Conservation (phyloP, 2,329 filamentous ascomycete genomes). For the Microdochium trichocladiopsis region DNA sequence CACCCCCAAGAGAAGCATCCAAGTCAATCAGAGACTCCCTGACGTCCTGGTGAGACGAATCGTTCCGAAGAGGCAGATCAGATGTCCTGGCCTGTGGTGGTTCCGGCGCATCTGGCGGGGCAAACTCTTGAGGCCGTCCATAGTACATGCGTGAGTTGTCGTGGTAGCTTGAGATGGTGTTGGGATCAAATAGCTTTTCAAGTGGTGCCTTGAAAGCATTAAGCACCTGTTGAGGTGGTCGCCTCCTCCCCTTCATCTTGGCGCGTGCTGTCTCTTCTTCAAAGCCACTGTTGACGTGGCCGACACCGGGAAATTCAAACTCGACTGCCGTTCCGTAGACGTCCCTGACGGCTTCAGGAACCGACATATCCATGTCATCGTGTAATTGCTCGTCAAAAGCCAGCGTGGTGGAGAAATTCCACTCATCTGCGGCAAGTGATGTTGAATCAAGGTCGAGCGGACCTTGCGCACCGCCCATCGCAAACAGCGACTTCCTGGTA, state of each 20-base stretch:
- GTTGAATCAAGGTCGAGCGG: constrained; percentile 35
- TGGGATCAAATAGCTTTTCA: constrained; percentile 60
- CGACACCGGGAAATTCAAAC: constrained; percentile 40
- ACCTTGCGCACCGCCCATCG: constrained; percentile 49
- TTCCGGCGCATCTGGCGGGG: constrained; percentile 11
- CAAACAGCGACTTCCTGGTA: constrained; percentile 58
- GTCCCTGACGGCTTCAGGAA: constrained; percentile 50
- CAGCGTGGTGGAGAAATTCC: constrained; percentile 61
- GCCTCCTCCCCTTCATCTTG: constrained; percentile 44
- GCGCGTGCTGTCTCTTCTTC: constrained; percentile 45
- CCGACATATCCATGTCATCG: constrained; percentile 35
- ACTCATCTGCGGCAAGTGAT: constrained; percentile 48
- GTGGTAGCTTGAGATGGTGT: constrained; percentile 57
- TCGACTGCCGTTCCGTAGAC: constrained; percentile 53
- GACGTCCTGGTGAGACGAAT: constrained; percentile 44
- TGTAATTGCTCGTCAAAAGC: constrained; percentile 55
- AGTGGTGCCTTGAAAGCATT: constrained; percentile 51
- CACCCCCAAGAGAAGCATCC: constrained; percentile 50
- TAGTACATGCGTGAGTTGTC: constrained; percentile 59
- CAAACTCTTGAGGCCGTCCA: constrained; percentile 34
- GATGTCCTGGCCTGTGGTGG: constrained; percentile 21
- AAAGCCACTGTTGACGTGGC: constrained; percentile 19
- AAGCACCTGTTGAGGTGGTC: constrained; percentile 50
- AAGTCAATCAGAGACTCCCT: constrained; percentile 59
- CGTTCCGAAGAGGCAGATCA: constrained; percentile 52